These are phyloP conservation scores for Aspergillus incahuasiensis DNA, from an alignment of 495 filamentous ascomycete species.

Conservation along the genomic window DNA sequence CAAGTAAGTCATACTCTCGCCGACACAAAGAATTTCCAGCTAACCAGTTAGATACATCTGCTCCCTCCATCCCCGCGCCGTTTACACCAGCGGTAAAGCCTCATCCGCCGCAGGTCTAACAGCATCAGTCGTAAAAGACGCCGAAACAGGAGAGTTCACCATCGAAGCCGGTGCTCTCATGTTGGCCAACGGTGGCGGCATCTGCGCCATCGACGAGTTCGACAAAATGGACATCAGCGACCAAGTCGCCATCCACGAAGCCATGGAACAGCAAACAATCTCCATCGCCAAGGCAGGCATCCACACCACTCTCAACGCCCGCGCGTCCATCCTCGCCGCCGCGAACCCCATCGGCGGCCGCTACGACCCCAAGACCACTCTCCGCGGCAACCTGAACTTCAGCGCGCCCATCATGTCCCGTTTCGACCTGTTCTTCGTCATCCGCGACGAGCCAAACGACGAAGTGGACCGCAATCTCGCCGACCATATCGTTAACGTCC, in stretches of 20 bases:
- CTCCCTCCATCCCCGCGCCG: slow-evolving; percentile 88
- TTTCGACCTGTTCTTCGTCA: slow-evolving; percentile 98
- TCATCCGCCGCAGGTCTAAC: slow-evolving; percentile 97
- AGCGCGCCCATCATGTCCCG: slow-evolving; percentile 97
- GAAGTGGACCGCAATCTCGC: slow-evolving; percentile 83
- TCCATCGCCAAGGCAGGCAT: slow-evolving; percentile 99
- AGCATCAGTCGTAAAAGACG: slow-evolving; percentile 94
- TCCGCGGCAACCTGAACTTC: slow-evolving; percentile 97
- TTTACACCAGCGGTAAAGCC: slow-evolving; percentile 97
- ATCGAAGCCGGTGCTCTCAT: slow-evolving; percentile 98
- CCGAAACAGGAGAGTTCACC: slow-evolving; percentile 97
- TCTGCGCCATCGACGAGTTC: slow-evolving; percentile 98
- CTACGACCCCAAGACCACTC: slow-evolving; percentile 92
- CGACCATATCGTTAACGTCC: slow-evolving; percentile 90
- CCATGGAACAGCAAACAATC: slow-evolving; percentile 99
- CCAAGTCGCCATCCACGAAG: slow-evolving; percentile 99
- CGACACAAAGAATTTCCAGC: not conserved
- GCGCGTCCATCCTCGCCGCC: slow-evolving; percentile 91
- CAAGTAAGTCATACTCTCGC: slow-evolving; percentile 49
- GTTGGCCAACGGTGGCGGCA: slow-evolving; percentile 75
- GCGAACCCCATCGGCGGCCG: slow-evolving; percentile 94
- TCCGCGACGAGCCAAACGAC: slow-evolving; percentile 96
- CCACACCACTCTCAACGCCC: slow-evolving; percentile 93
- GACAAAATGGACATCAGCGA: slow-evolving; percentile 99
- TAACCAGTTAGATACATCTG: slow-evolving; percentile 66